Evolutionary conservation across 768 basidiomycete genomes (phyloP).

Genomic region (Termitomyces titanicus): DNA sequence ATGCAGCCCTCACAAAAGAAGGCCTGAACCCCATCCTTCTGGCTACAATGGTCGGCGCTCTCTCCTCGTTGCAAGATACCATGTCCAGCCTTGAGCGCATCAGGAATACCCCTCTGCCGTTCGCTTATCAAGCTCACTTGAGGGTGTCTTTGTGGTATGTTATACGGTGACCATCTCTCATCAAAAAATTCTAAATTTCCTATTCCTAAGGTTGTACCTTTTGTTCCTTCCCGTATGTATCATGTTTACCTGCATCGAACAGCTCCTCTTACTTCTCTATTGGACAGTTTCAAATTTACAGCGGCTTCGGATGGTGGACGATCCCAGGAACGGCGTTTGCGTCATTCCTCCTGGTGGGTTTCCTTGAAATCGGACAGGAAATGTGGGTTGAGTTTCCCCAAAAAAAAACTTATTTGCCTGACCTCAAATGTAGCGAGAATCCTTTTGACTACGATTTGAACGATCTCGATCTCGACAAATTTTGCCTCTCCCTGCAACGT

Average conservation of each 20-base stretch:
- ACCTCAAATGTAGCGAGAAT: constrained; percentile 43
- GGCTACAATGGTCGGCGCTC: constrained; percentile 40
- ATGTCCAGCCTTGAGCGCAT: constrained; percentile 60
- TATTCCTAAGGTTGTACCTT: constrained; percentile 20
- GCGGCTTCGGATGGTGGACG: constrained; percentile 37
- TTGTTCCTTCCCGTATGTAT: constrained; percentile 32
- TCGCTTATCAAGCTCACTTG: constrained; percentile 66
- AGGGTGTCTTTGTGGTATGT: constrained; percentile 57
- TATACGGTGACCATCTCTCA: not conserved
- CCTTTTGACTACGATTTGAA: constrained; percentile 67
- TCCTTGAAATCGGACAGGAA: constrained; percentile 67
- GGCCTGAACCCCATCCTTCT: constrained; percentile 50
- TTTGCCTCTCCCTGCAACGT: constrained; percentile 62
- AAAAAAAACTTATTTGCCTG: not conserved
- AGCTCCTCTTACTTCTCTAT: constrained; percentile 14
- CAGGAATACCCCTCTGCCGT: constrained; percentile 60
- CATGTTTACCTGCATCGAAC: constrained; percentile 18
- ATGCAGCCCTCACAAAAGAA: constrained; percentile 39
- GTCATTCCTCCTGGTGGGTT: constrained; percentile 59
- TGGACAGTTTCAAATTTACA: constrained; percentile 47
- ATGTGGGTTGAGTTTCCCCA: constrained; percentile 33
- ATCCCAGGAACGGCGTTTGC: constrained; percentile 63
- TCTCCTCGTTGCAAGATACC: constrained; percentile 51
- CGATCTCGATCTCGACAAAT: constrained; percentile 65
- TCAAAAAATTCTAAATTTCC: not conserved